Evolutionary conservation across 306 rosid genomes (phyloP).

Genomic region (Medicago truncatula): DNA sequence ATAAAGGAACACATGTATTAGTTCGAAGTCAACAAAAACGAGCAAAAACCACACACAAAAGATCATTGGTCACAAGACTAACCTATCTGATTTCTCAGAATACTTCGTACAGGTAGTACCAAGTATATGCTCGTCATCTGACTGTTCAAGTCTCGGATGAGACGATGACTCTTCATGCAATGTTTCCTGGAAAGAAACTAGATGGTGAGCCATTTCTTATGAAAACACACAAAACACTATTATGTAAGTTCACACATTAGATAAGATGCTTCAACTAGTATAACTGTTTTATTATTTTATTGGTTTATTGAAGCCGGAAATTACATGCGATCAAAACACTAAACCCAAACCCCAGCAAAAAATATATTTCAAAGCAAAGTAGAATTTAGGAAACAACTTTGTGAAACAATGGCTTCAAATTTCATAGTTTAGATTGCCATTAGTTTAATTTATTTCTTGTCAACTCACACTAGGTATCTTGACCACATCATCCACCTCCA

Average conservation of each 20-base stretch:
- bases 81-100: constrained; percentile 65
- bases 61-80: constrained; percentile 41
- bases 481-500: constrained; percentile 52
- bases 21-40: neutral
- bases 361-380: neutral
- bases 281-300: neutral
- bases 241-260: neutral
- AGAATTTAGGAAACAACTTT: neutral
- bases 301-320: neutral
- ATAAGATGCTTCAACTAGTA: constrained; percentile 9
- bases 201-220: neutral
- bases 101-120: constrained; percentile 17
- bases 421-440: neutral
- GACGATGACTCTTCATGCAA: constrained; percentile 34
- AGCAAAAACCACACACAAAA: neutral
- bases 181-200: constrained; percentile 42
- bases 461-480: constrained; percentile 22
- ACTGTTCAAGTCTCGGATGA: constrained; percentile 28
- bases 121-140: constrained; percentile 42
- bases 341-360: neutral
- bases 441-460: constrained; percentile 9
- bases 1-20: constrained; percentile 17
- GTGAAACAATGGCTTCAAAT: neutral
- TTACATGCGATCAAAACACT: neutral
- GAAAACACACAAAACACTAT: constrained; percentile 6